Conservation (phyloP, 768 basidiomycete species). For the Tylopilus vinaceipallidus region DNA sequence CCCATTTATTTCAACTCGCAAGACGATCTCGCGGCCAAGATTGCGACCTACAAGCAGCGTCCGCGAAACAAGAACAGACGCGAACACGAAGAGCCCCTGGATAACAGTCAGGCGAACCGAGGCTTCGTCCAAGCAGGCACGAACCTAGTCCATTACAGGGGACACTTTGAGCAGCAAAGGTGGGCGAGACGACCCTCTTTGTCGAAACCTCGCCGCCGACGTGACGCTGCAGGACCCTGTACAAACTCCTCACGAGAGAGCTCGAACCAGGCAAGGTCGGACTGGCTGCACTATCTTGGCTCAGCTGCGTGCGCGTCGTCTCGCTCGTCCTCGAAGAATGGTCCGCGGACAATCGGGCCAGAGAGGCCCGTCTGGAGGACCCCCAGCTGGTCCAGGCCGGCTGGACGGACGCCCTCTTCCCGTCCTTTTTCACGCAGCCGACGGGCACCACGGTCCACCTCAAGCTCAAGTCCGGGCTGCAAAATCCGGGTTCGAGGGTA, state of each 20-base stretch:
- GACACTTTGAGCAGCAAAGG: slow-evolving; percentile 48
- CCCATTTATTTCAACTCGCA: slow-evolving; percentile 41
- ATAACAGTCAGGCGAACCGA: slow-evolving; percentile 45
- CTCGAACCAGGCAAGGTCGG: slow-evolving; percentile 32
- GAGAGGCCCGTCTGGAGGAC: slow-evolving; percentile 26
- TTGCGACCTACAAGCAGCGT: slow-evolving; percentile 39
- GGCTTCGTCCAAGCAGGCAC: slow-evolving; percentile 28
- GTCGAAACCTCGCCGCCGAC: background rate
- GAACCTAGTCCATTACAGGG: slow-evolving; percentile 31
- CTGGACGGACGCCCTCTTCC: slow-evolving; percentile 39
- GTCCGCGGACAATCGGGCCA: slow-evolving; percentile 32
- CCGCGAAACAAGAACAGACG: slow-evolving; percentile 31
- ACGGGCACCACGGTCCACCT: slow-evolving; percentile 21
- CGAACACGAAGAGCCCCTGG: slow-evolving; percentile 16
- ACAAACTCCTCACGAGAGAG: slow-evolving; percentile 27
- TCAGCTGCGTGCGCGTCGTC: slow-evolving; percentile 28
- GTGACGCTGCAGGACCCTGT: slow-evolving; percentile 29
- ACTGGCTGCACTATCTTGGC: slow-evolving; percentile 33
- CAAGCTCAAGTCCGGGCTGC: slow-evolving; percentile 9
- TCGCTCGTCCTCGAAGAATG: slow-evolving; percentile 39
- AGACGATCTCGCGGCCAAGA: slow-evolving; percentile 37
- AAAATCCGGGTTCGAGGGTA: slow-evolving; percentile 20
- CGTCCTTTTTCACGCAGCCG: slow-evolving; percentile 22
- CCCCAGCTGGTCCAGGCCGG: slow-evolving; percentile 40
- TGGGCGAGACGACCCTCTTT: background rate